phyloP scores from a whole-genome alignment of 345 rosid genomes.

The Boechera stricta region DNA sequence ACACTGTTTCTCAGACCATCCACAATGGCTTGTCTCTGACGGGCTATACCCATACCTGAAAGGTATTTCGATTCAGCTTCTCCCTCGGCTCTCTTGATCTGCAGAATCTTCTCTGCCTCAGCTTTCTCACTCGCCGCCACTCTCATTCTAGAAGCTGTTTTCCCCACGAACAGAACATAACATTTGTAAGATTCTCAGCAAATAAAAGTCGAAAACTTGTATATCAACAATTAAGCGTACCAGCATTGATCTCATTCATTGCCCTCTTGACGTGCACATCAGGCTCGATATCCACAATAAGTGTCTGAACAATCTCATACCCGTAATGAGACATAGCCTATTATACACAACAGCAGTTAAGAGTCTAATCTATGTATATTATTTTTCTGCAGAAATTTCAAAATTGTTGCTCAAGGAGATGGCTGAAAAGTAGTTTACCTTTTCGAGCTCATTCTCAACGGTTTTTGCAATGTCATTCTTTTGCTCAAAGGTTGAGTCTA shows the following conservation, averaged over 20 bases:
- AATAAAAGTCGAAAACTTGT: neutral
- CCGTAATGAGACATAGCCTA: constrained; percentile 87
- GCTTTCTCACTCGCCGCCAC: constrained; percentile 68
- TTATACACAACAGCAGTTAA: constrained; percentile 22
- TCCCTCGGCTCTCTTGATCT: constrained; percentile 73
- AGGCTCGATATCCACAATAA: constrained; percentile 79
- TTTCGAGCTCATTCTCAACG: constrained; percentile 65
- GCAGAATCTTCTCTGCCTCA: constrained; percentile 72
- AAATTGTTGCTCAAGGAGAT: neutral
- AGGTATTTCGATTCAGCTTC: constrained; percentile 73
- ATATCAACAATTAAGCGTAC: constrained; percentile 34
- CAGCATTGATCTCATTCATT: constrained; percentile 84
- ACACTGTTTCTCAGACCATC: constrained; percentile 75
- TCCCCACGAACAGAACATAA: constrained; percentile 3
- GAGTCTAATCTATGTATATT: too few relatives aligned
- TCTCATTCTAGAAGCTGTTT: constrained; percentile 66
- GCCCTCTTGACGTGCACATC: constrained; percentile 78
- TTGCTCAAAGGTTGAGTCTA: constrained; percentile 66
- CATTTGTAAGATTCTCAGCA: neutral
- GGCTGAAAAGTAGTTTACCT: constrained; percentile 44
- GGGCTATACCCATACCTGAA: constrained; percentile 63
- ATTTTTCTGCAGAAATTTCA: too few relatives aligned
- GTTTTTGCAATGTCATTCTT: constrained; percentile 69
- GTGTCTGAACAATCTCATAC: constrained; percentile 78
- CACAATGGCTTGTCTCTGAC: constrained; percentile 75